Conservation (phyloP, 1,139 yeast genomes). For the Meyerozyma sp. region DNA sequence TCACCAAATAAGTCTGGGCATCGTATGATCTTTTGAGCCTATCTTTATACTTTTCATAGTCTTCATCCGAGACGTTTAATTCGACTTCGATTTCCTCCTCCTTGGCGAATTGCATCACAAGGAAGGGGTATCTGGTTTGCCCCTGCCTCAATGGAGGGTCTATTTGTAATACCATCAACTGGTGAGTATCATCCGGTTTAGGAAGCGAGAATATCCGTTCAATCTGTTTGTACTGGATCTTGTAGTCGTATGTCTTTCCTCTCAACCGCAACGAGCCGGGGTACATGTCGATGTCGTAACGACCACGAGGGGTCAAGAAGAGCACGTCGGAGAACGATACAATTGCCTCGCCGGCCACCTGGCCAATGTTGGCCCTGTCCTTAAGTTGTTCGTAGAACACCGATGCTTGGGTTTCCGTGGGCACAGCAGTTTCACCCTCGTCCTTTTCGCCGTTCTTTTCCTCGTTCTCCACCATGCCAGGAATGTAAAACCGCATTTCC, state of each 20-base stretch:
- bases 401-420: slow-evolving; percentile 71
- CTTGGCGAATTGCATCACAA: slow-evolving; percentile 80
- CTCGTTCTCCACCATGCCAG: slow-evolving; percentile 62
- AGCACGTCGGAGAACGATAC: slow-evolving; percentile 88
- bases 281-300: slow-evolving; percentile 95
- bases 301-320: slow-evolving; percentile 96
- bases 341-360: slow-evolving; percentile 94
- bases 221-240: slow-evolving; percentile 84
- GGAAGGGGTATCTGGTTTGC: slow-evolving; percentile 91
- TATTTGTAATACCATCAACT: slow-evolving; percentile 78
- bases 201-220: slow-evolving; percentile 90
- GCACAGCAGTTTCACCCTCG: slow-evolving; percentile 32
- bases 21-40: slow-evolving; percentile 75
- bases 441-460: slow-evolving; percentile 27
- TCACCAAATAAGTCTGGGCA: slow-evolving; percentile 76
- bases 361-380: slow-evolving; percentile 95
- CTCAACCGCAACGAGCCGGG: slow-evolving; percentile 82
- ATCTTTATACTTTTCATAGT: slow-evolving; percentile 75
- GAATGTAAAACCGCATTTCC: slow-evolving; percentile 88
- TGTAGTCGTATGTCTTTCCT: slow-evolving; percentile 97
- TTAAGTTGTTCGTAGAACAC: slow-evolving; percentile 86
- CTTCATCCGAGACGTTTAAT: slow-evolving; percentile 78
- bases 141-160: slow-evolving; percentile 93
- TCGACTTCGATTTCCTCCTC: slow-evolving; percentile 93
- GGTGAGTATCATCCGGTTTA: slow-evolving; percentile 90